A percentile compares a stretch with the other conserved stretches of the same genome.
Conservation (phyloP, 805 yeast species). For the Saturnispora galanensis region DNA sequence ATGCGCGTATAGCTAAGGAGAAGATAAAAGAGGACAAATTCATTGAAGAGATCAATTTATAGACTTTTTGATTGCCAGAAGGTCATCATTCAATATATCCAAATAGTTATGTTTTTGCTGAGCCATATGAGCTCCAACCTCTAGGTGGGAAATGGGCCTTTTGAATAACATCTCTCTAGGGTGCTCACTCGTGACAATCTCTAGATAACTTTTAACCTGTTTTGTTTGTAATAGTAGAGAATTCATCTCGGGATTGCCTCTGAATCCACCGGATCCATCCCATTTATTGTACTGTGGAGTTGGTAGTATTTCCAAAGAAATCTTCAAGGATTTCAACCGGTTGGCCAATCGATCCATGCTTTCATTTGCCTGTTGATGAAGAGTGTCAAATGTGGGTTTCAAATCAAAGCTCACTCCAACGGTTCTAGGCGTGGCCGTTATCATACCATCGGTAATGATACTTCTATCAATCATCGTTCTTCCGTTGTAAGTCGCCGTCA, state of each 20-base stretch:
- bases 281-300: constrained; percentile 20
- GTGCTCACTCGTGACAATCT: constrained; percentile 25
- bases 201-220: constrained; percentile 25
- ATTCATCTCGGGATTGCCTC: constrained; percentile 25
- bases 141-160: constrained; percentile 17
- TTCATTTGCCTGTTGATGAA: constrained; percentile 10
- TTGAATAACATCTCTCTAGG: constrained; percentile 27
- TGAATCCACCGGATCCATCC: constrained; percentile 8
- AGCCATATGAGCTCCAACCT: constrained; percentile 3
- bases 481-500: constrained; percentile 34
- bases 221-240: constrained; percentile 26
- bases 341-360: constrained; percentile 13
- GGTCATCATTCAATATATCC: constrained; percentile 21
- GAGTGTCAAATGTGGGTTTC: constrained; percentile 5
- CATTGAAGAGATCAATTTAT: constrained; percentile 1
- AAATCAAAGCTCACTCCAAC: constrained; percentile 18
- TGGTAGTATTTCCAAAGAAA: constrained; percentile 19
- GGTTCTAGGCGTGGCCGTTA: constrained; percentile 14
- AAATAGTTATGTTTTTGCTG: constrained; percentile 17
- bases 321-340: constrained; percentile 24
- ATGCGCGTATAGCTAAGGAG: constrained; percentile 16
- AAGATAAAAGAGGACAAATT: constrained; percentile 11
- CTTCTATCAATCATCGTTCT: constrained; percentile 28
- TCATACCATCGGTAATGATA: constrained; percentile 18
- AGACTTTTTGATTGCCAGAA: constrained; percentile 14